Evolutionary conservation across 257 asterid species (phyloP), one percentile per base, ranked within the genome.

Genomic region (Marsdenia floribunda): DNA sequence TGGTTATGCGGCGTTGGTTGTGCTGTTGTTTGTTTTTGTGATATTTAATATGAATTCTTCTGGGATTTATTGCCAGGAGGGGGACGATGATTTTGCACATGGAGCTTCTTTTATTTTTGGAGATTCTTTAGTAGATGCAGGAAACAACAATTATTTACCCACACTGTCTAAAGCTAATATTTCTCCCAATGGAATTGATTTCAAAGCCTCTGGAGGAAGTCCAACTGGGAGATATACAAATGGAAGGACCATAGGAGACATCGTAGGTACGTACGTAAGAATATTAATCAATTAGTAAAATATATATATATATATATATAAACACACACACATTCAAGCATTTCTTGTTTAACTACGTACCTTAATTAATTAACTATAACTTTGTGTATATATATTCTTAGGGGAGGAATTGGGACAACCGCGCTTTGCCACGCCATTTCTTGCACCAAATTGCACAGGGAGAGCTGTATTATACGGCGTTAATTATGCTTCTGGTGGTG

Each of bases 401-500:
- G 98, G 97, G 50, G 99, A 90, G 79, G 93, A 86, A 79, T 52
- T 94, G 81, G 97, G 97, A n/a, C 93, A 89, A 77, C 76, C 86
- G 4, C 82, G 75, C 52, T 94, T 85, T 33, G 92, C 99, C 0
- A 33, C 78, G 77, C 99, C 99, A 26, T 94, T 75, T 86, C 87
- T 94, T 15, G 93, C 97, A 33, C 99, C 99, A 9, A 94, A 94
- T 80, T 86, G 96, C 55, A 89, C 96, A 10, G 99, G 99, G 49
- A 84, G 71, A 80, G 53, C 88, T 53, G 15, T 90, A 71, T 60
- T 94, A 19, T 77, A 85, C 19, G 99, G 99, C 2, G 99, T 92
- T 22, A 94, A 92, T 74, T 94, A 94, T 67, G 99, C 99, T 21
- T 94, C 99, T 0, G 97, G 99, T 1, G 99, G 97, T 15, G 99